phyloP scores from a whole-genome alignment of 2,329 filamentous ascomycete species.

The Pseudocercospora crystallina region DNA sequence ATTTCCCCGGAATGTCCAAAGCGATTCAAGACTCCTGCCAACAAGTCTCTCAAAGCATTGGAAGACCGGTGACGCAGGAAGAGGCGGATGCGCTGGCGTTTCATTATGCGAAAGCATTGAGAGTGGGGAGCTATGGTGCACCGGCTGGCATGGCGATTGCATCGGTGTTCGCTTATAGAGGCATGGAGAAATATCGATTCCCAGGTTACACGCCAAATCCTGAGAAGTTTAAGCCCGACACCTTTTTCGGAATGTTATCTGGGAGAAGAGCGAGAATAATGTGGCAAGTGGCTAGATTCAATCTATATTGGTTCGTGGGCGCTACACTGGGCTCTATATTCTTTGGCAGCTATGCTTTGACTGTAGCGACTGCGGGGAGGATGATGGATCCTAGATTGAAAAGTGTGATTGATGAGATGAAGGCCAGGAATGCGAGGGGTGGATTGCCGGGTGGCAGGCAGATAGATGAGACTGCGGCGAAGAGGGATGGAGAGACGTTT shows the following conservation, averaged over 20 bases:
- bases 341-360: conserved; percentile 34
- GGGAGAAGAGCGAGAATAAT: conserved; percentile 36
- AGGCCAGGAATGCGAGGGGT: conserved; percentile 24
- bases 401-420: conserved; percentile 39
- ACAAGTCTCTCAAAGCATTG: conserved; percentile 33
- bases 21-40: conserved; percentile 34
- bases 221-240: conserved; percentile 41
- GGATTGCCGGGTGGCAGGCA: conserved; percentile 17
- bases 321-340: conserved; percentile 36
- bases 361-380: conserved; percentile 36
- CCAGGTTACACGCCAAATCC: conserved; percentile 42
- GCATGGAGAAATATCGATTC: conserved; percentile 39
- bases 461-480: conserved; percentile 22
- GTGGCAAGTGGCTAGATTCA: conserved; percentile 35
- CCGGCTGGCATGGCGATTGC: conserved; percentile 37
- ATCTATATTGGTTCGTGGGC: conserved; percentile 32
- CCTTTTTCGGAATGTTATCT: conserved; percentile 30
- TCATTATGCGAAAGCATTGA: conserved; percentile 40
- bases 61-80: conserved; percentile 39
- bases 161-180: conserved; percentile 36
- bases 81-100: conserved; percentile 46
- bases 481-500: conserved; percentile 27
- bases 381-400: conserved; percentile 43
- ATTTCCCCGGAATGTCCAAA: conserved; percentile 29
- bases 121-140: conserved; percentile 40